Evolutionary conservation across 2,329 filamentous ascomycete species (phyloP).

Genomic region (Cephalotrichum gorgonifer): DNA sequence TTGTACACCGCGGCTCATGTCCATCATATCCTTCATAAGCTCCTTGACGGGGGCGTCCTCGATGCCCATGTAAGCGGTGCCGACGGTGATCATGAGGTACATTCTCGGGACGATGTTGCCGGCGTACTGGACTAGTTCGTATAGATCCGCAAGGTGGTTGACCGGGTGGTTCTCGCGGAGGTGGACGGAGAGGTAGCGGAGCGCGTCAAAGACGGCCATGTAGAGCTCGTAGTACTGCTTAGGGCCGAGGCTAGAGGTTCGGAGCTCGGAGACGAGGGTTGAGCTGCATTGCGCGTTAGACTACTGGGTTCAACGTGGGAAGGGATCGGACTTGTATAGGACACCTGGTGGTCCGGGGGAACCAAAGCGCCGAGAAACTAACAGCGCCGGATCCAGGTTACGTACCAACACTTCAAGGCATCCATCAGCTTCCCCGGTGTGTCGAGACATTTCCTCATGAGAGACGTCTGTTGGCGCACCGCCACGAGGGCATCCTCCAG

Average conservation of each 20-base stretch:
- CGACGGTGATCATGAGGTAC: constrained; percentile 98
- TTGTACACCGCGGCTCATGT: constrained; percentile 97
- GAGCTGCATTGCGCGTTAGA: constrained; percentile 49
- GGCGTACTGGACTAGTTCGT: constrained; percentile 95
- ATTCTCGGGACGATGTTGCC: constrained; percentile 94
- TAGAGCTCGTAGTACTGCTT: constrained; percentile 99
- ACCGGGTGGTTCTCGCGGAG: constrained; percentile 95
- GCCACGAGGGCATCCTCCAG: constrained; percentile 95
- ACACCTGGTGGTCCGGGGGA: neutral
- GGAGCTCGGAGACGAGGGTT: constrained; percentile 94
- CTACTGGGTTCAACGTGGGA: constrained; percentile 1
- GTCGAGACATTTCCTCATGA: constrained; percentile 97
- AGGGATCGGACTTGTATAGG: constrained; percentile 1
- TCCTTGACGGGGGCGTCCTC: constrained; percentile 98
- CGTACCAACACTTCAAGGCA: constrained; percentile 97
- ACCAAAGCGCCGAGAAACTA: neutral
- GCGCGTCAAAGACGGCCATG: constrained; percentile 96
- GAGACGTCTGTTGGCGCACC: constrained; percentile 89
- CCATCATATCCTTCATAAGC: constrained; percentile 99
- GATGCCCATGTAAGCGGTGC: constrained; percentile 98
- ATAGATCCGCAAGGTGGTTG: constrained; percentile 95
- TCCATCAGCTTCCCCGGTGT: constrained; percentile 99
- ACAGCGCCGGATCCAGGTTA: constrained; percentile 12
- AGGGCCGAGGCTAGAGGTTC: constrained; percentile 91
- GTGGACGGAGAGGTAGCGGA: constrained; percentile 92